Evolutionary conservation across 768 basidiomycete species (phyloP).

Genomic region (Wakefieldia striispora): DNA sequence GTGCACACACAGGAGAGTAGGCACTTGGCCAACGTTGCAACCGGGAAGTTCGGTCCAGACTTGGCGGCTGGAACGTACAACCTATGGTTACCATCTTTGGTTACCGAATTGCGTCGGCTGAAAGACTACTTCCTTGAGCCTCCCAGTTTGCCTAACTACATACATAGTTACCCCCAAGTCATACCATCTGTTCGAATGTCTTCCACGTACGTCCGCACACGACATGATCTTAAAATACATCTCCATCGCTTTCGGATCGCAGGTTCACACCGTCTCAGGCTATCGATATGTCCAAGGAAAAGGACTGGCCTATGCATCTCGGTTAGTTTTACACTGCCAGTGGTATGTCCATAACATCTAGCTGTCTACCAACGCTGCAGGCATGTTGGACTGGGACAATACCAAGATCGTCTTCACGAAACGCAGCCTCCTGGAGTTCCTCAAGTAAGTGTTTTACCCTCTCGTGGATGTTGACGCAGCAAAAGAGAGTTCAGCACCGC

Average conservation of each 20-base stretch:
- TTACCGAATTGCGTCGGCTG: no score
- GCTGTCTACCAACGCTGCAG: conserved; percentile 32
- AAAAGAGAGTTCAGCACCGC: conserved; percentile 21
- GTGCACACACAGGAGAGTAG: no score
- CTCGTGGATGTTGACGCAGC: conserved; percentile 5
- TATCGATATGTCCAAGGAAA: conserved; percentile 65
- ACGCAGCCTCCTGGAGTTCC: conserved; percentile 69
- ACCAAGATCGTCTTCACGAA: conserved; percentile 81
- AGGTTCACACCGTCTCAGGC: conserved; percentile 59
- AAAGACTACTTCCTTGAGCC: no score
- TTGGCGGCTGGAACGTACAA: no score
- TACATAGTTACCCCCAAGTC: neutral
- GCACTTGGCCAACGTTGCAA: no score
- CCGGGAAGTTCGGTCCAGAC: no score
- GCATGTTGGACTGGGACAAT: conserved; percentile 78
- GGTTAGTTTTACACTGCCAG: conserved; percentile 39
- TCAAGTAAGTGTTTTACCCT: conserved; percentile 50
- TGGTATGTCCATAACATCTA: neutral
- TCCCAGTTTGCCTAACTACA: no score
- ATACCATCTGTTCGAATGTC: conserved; percentile 13
- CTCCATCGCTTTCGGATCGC: conserved; percentile 2
- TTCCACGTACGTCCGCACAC: conserved; percentile 21
- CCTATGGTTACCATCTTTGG: no score
- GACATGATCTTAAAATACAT: neutral
- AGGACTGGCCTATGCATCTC: conserved; percentile 67